Conservation (phyloP, 139 green algal genomes). For the Tetraselmis striata region DNA sequence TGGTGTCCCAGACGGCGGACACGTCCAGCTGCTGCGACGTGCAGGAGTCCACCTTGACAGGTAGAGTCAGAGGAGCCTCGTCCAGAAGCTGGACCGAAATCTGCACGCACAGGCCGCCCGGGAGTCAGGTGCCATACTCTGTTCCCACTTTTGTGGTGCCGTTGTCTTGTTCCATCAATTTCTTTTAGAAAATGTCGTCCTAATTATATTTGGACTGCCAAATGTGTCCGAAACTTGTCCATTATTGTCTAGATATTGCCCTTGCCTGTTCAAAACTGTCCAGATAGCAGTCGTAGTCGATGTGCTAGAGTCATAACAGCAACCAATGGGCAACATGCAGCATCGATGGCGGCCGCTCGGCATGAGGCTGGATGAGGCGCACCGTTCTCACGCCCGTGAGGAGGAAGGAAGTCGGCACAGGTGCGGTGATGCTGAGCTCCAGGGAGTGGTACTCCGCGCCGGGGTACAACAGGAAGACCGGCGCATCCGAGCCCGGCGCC, state of each 20-base stretch:
- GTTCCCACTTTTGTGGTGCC: no score
- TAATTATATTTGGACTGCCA: no score
- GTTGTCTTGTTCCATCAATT: no score
- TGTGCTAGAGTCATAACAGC: no score
- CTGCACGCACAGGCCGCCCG: neutral
- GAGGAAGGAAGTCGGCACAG: neutral
- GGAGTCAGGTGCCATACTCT: no score
- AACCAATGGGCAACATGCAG: neutral
- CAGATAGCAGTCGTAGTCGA: no score
- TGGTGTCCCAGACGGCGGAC: neutral
- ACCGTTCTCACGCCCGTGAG: neutral
- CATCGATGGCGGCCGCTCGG: neutral
- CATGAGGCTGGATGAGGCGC: neutral
- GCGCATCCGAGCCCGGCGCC: neutral
- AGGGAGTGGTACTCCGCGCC: neutral
- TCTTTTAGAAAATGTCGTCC: no score
- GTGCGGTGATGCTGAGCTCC: neutral
- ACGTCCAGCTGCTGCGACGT: neutral
- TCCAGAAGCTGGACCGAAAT: neutral
- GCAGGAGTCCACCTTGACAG: neutral
- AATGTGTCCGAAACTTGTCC: no score
- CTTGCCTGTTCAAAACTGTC: no score
- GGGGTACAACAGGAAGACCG: neutral
- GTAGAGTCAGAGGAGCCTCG: neutral
- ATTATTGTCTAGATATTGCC: no score